Base-by-base conservation (phyloP, 352 stramenopile species). In the Peronospora belbahrii region DNA sequence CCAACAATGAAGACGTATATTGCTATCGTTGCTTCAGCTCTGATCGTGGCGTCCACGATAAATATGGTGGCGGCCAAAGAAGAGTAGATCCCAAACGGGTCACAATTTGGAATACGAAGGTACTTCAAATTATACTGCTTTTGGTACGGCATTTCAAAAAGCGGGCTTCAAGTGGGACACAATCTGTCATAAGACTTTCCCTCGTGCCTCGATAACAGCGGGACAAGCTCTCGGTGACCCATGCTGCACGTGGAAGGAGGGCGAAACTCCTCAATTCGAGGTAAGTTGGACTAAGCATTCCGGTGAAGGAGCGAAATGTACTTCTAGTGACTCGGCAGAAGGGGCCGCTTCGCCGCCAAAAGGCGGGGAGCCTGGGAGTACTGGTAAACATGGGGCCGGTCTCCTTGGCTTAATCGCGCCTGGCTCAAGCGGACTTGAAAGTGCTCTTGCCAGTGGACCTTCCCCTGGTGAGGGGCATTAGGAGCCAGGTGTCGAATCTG, bases 61-160 rank as follows among this genome's bases (percentile, higher is more conserved):
- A 42, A 49, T n/a, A 9, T 38, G 7, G 35, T 35, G 8, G 11
- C 20, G 9, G 42, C 41, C 27, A 44, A 43, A 15, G 14, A 44
- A 25, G 19, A 41, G 13, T 65, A 60, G 6, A 54, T 74, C 48
- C 62, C 65, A 20, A 75, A 75, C 58, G 62, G 58, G 8, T 48
- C 42, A 0, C 40, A 33, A 22, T 66, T 70, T 50, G 40, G 59
- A 56, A 13, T 60, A 74, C 42, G 32, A 50, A 1, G 27, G 35
- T 22, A 48, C 52, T 5, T 56, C 59, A 42, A 53, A 52, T 30
- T 65, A 55, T 49, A 71, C 58, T 2, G 44, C 52, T 17, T 66
- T 71, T 34, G 62, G 37, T 22, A 56, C 45, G 9, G 57, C 56
- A 33, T 73, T 70, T 27, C 35, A 30, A 11, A 42, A 47, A 10